Conservation (phyloP, 129 eudicot genomes). For the Glebionis coronaria region DNA sequence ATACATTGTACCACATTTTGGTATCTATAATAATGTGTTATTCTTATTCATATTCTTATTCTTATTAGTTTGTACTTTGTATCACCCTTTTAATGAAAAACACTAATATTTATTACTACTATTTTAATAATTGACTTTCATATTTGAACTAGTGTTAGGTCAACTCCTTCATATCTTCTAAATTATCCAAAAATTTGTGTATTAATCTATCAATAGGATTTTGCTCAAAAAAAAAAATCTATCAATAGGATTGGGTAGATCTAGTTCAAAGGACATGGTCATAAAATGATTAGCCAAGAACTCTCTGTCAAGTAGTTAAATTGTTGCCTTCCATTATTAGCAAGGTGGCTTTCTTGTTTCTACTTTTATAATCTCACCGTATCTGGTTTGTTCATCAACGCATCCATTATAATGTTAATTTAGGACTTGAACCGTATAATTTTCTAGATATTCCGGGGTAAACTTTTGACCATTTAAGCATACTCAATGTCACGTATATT, state of each 20-base stretch:
- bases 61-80: conserved; percentile 32
- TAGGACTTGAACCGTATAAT: background rate
- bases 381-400: background rate
- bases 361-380: background rate
- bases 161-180: conserved; percentile 23
- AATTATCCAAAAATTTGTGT: conserved; percentile 18
- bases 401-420: background rate
- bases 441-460: too few relatives aligned
- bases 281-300: conserved; percentile 30
- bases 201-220: conserved; percentile 7
- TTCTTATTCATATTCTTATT: conserved; percentile 12
- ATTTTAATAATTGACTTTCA: conserved; percentile 30
- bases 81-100: conserved; percentile 26
- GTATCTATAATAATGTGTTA: conserved; percentile 3
- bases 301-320: conserved; percentile 21
- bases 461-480: too few relatives aligned
- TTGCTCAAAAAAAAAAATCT: background rate
- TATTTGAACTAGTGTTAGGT: conserved; percentile 33
- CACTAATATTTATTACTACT: conserved; percentile 12
- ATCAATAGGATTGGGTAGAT: conserved; percentile 20
- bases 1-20: conserved; percentile 28
- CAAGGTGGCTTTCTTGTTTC: conserved; percentile 14
- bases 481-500: background rate
- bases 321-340: conserved; percentile 25
- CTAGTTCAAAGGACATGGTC: conserved; percentile 22